A percentile compares a stretch with the other conserved stretches of the same genome.
Evolutionary conservation across 2,329 filamentous ascomycete species (phyloP).

Genomic region (Ampelomyces quisqualis): DNA sequence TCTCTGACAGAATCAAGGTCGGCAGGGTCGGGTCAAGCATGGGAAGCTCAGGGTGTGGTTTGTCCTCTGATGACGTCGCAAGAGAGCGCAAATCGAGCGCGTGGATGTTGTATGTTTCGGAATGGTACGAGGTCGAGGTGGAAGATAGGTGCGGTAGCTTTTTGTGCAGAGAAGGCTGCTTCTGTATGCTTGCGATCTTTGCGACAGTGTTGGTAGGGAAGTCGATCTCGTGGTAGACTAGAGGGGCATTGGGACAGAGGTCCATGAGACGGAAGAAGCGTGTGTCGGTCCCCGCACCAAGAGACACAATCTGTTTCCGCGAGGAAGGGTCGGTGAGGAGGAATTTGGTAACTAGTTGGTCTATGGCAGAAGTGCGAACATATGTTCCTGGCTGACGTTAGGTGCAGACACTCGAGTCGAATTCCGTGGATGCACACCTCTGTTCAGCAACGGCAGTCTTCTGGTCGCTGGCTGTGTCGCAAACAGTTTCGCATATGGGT

Average conservation of each 20-base stretch:
- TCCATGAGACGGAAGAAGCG: constrained; percentile 74
- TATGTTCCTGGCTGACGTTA: constrained; percentile 71
- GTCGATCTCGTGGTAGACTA: constrained; percentile 91
- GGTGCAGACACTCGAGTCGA: not conserved
- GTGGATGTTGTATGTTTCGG: constrained; percentile 56
- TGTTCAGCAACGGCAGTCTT: constrained; percentile 87
- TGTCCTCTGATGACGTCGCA: constrained; percentile 24
- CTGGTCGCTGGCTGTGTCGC: constrained; percentile 59
- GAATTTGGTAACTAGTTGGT: constrained; percentile 73
- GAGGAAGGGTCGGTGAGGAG: constrained; percentile 50
- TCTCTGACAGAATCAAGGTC: constrained; percentile 88
- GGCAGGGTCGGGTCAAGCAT: constrained; percentile 61
- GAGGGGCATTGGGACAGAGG: constrained; percentile 42
- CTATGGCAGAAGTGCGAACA: constrained; percentile 79
- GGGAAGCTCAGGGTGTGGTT: constrained; percentile 36
- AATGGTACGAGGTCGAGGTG: constrained; percentile 47
- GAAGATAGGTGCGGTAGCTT: constrained; percentile 25
- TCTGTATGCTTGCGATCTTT: constrained; percentile 57
- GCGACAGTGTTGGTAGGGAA: constrained; percentile 71
- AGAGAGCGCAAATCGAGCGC: constrained; percentile 69
- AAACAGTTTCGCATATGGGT: constrained; percentile 74
- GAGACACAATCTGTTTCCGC: constrained; percentile 77
- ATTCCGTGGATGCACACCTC: constrained; percentile 60
- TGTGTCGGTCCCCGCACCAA: constrained; percentile 93
- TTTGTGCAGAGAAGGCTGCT: constrained; percentile 30